phyloP scores from a whole-genome alignment of 1,284 basidiomycete species.

The Marasmius oreades region DNA sequence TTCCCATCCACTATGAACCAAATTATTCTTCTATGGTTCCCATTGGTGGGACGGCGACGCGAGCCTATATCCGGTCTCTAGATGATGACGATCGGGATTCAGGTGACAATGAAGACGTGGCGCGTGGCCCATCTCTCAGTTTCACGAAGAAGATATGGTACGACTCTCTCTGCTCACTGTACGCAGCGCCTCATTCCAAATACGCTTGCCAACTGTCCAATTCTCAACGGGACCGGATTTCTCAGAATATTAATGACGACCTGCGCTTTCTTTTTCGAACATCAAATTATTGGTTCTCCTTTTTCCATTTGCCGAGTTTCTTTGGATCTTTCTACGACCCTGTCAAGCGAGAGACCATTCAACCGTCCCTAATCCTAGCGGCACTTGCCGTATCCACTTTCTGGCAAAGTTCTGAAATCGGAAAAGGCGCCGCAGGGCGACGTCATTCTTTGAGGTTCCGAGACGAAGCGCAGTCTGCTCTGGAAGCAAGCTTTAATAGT shows the following conservation, averaged over 20 bases:
- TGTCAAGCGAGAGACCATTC: conserved; percentile 48
- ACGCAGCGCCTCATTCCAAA: conserved; percentile 37
- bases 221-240: conserved; percentile 41
- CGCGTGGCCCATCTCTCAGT: conserved; percentile 51
- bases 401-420: conserved; percentile 65
- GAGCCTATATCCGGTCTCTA: conserved; percentile 10
- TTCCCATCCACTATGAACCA: not conserved
- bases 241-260: conserved; percentile 47
- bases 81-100: conserved; percentile 21
- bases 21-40: not conserved
- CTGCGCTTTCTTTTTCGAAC: conserved; percentile 61
- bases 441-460: conserved; percentile 53
- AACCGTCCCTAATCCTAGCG: conserved; percentile 63
- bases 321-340: conserved; percentile 56
- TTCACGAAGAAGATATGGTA: conserved; percentile 75
- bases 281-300: conserved; percentile 71
- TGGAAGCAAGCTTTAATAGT: conserved; percentile 67
- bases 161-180: conserved; percentile 63
- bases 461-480: conserved; percentile 63
- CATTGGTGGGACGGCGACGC: not conserved
- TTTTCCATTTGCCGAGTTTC: conserved; percentile 67
- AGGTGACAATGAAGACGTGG: conserved; percentile 16
- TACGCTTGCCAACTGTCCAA: conserved; percentile 31
- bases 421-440: conserved; percentile 44
- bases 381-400: conserved; percentile 66